Conservation (phyloP, 257 asterid genomes). For the Solanum chmielewskii region DNA sequence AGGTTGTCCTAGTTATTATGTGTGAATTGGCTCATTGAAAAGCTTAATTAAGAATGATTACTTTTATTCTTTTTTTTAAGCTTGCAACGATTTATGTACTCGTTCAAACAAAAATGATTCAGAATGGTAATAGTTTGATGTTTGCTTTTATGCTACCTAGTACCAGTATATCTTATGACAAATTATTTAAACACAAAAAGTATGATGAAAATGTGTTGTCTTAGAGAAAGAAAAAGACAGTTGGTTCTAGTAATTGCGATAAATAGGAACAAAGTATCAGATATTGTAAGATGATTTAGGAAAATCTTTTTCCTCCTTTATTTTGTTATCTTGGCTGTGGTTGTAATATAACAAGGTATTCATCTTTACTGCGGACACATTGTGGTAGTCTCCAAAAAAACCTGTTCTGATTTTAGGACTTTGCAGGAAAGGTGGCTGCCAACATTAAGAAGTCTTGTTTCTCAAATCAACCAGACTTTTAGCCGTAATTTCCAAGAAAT, state of each 20-base stretch:
- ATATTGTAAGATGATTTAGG: background rate
- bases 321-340: background rate
- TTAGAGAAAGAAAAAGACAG: background rate
- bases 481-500: conserved; percentile 87
- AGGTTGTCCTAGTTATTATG: background rate
- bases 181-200: background rate
- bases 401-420: conserved; percentile 6
- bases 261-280: background rate
- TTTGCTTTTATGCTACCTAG: background rate
- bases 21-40: background rate
- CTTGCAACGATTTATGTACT: background rate
- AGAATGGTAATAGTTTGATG: background rate
- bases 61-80: background rate
- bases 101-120: background rate
- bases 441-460: conserved; percentile 64
- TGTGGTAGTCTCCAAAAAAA: background rate
- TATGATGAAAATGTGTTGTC: background rate
- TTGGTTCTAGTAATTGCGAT: background rate
- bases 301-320: background rate
- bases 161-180: background rate
- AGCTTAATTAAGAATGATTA: background rate
- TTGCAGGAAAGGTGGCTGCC: conserved; percentile 90
- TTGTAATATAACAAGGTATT: background rate
- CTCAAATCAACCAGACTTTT: conserved; percentile 72
- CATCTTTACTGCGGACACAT: background rate